These are phyloP conservation scores for Paramecium sonneborni DNA, from an alignment of 73 alveolate species.

Conservation along the genomic window DNA sequence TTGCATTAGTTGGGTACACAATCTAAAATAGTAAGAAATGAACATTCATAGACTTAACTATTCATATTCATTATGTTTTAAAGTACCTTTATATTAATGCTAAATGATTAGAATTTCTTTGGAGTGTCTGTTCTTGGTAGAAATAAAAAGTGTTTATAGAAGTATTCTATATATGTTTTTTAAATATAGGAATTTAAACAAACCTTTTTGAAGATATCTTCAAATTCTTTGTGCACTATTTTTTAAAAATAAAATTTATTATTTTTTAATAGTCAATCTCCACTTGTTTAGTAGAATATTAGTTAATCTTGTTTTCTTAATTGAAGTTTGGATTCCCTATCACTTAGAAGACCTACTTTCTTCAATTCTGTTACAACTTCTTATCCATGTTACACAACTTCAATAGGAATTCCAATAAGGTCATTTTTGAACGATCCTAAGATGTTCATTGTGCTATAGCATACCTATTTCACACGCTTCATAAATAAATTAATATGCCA, in stretches of 20 bases:
- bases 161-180: neutral
- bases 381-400: neutral
- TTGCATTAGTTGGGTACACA: slow-evolving; percentile 67
- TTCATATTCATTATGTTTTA: slow-evolving; percentile 46
- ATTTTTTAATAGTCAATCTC: slow-evolving; percentile 17
- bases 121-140: slow-evolving; percentile 21
- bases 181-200: neutral
- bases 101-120: slow-evolving; percentile 2
- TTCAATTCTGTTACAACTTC: slow-evolving; percentile 32
- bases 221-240: neutral
- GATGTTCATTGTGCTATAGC: neutral
- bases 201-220: neutral
- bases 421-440: slow-evolving; percentile 16
- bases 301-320: slow-evolving; percentile 14
- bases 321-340: neutral
- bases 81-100: slow-evolving; percentile 55
- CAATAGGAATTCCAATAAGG: slow-evolving; percentile 9
- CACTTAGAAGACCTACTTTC: neutral
- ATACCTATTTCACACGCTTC: slow-evolving; percentile 40
- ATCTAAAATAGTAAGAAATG: slow-evolving; percentile 69
- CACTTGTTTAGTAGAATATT: neutral
- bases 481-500: neutral
- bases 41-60: slow-evolving; percentile 72
- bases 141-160: neutral
- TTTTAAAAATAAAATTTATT: neutral